Conservation (phyloP, 2,329 filamentous ascomycete species). For the Monosporascus sp. region DNA sequence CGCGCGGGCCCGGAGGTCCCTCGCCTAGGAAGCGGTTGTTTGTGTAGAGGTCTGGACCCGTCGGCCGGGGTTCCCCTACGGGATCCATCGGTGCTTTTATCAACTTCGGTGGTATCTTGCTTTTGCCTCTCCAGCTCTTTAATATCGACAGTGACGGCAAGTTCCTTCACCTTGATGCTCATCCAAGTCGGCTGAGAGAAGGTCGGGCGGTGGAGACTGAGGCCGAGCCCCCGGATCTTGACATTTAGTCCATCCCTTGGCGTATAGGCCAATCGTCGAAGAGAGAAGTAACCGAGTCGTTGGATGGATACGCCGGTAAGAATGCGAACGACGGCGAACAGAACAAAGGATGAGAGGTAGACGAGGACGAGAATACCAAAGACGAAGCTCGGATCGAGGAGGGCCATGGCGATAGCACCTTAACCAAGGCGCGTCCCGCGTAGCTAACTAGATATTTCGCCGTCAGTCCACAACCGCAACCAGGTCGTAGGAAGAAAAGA, state of each 20-base stretch:
- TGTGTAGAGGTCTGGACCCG: constrained; percentile 18
- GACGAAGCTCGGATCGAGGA: constrained; percentile 72
- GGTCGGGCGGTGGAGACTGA: constrained; percentile 86
- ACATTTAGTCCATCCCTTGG: constrained; percentile 84
- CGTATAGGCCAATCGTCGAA: constrained; percentile 85
- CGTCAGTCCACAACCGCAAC: not conserved
- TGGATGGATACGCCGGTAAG: constrained; percentile 94
- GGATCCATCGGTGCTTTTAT: constrained; percentile 21
- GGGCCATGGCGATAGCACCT: constrained; percentile 47
- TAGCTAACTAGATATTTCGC: constrained; percentile 11
- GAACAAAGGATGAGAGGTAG: constrained; percentile 86
- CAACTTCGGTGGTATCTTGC: constrained; percentile 23
- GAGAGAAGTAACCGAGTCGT: constrained; percentile 84
- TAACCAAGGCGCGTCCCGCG: constrained; percentile 21
- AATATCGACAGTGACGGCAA: constrained; percentile 78
- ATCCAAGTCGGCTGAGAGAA: constrained; percentile 97
- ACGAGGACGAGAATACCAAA: constrained; percentile 78
- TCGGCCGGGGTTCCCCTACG: constrained; percentile 10
- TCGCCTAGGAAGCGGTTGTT: constrained; percentile 23
- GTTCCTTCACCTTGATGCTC: constrained; percentile 80
- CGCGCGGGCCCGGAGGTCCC: constrained; percentile 33
- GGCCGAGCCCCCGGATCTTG: constrained; percentile 81
- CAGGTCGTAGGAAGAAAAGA: not conserved
- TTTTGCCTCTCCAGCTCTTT: constrained; percentile 54
- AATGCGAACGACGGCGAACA: constrained; percentile 90